These are phyloP conservation scores for Silene vulgaris DNA, from an alignment of 179 eudicot genomes.

Conservation along the genomic window DNA sequence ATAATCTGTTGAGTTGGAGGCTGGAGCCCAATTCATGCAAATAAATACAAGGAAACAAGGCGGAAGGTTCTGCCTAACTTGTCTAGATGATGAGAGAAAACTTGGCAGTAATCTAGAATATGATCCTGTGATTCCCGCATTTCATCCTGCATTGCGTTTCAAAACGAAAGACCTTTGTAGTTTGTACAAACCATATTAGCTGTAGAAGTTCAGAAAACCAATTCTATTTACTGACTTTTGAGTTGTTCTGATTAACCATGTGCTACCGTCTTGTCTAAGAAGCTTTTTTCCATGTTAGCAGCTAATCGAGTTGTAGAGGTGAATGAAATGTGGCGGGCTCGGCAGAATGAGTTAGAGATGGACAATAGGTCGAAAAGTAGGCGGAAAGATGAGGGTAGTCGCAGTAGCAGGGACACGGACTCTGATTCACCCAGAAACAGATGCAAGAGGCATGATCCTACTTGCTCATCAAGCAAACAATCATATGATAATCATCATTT, in stretches of 20 bases:
- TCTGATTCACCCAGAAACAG: constrained; percentile 29
- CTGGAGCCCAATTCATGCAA: too few relatives aligned
- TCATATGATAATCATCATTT: constrained; percentile 27
- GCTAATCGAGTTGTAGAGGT: constrained; percentile 85
- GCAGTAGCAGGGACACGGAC: constrained; percentile 23
- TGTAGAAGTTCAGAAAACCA: too few relatives aligned
- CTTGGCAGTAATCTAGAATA: too few relatives aligned
- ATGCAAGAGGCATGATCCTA: constrained; percentile 36
- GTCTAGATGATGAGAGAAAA: too few relatives aligned
- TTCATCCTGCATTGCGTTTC: too few relatives aligned
- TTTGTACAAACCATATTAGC: too few relatives aligned
- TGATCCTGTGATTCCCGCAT: too few relatives aligned
- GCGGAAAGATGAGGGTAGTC: constrained; percentile 28
- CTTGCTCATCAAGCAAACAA: constrained; percentile 51
- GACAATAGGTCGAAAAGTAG: constrained; percentile 44
- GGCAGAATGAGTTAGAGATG: constrained; percentile 75
- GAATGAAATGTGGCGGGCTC: constrained; percentile 84
- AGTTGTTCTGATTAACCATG: constrained; percentile 1
- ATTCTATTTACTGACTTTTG: background rate
- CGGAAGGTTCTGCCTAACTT: too few relatives aligned
- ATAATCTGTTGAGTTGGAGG: too few relatives aligned
- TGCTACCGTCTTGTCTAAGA: background rate
- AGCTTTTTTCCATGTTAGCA: constrained; percentile 25
- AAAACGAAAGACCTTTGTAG: too few relatives aligned
- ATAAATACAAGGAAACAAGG: too few relatives aligned